Conservation (phyloP, 2,329 filamentous ascomycete genomes). For the Diaporthe sp. region DNA sequence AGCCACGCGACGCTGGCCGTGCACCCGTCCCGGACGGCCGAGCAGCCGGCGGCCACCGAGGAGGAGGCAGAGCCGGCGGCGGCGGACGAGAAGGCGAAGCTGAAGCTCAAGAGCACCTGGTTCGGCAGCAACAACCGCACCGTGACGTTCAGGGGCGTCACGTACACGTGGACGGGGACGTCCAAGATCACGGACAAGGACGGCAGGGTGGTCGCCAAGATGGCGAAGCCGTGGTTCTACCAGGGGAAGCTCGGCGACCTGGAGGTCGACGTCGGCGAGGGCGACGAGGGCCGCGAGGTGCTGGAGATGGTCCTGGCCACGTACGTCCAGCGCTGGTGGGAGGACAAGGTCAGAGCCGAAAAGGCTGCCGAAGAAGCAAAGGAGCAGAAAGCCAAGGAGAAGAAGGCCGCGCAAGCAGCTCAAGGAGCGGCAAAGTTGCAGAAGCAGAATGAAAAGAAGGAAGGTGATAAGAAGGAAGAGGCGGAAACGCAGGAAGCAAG, state of each 20-base stretch:
- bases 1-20: conserved; percentile 34
- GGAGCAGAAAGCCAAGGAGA: conserved; percentile 32
- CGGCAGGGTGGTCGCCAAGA: conserved; percentile 27
- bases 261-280: conserved; percentile 36
- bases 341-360: conserved; percentile 31
- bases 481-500: neutral
- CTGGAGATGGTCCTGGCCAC: conserved; percentile 39
- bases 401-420: conserved; percentile 18
- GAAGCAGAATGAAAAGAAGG: conserved; percentile 22
- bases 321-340: conserved; percentile 39
- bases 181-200: conserved; percentile 35
- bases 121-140: conserved; percentile 36
- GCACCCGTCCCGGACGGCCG: conserved; percentile 30
- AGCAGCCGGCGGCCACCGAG: neutral
- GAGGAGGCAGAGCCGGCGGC: neutral
- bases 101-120: conserved; percentile 38
- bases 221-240: conserved; percentile 37
- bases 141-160: conserved; percentile 33
- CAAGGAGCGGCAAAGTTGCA: conserved; percentile 15
- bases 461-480: conserved; percentile 17
- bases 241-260: conserved; percentile 40
- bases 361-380: conserved; percentile 29
- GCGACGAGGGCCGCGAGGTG: conserved; percentile 33
- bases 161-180: conserved; percentile 40
- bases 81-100: conserved; percentile 1